Evolutionary conservation across 139 green algal species (phyloP).

Genomic region (Coelastrella sp.): DNA sequence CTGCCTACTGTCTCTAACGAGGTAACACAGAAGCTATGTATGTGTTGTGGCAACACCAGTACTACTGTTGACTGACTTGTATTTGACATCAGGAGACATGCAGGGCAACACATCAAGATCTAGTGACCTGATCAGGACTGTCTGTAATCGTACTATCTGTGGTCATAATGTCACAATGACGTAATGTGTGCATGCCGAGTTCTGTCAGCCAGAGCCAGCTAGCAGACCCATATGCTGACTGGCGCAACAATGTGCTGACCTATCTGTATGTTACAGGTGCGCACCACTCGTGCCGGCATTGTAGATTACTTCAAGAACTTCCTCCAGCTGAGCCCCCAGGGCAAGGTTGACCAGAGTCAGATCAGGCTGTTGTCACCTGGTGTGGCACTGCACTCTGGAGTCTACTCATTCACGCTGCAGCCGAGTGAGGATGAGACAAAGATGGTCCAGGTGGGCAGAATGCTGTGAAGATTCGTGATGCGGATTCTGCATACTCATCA

Average conservation of each 20-base stretch:
- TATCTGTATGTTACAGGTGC: conserved; percentile 19
- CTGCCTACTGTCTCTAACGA: conserved; percentile 50
- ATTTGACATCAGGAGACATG: neutral
- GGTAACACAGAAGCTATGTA: neutral
- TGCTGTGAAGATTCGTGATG: too few relatives aligned
- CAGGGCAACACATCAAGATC: too few relatives aligned
- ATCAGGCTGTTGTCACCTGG: conserved; percentile 31
- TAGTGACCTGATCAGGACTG: too few relatives aligned
- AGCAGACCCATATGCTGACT: too few relatives aligned
- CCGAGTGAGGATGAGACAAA: conserved; percentile 5
- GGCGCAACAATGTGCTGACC: neutral
- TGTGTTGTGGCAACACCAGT: neutral
- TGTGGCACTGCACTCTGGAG: conserved; percentile 40
- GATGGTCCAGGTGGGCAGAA: conserved; percentile 15
- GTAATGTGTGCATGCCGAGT: too few relatives aligned
- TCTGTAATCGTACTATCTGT: too few relatives aligned
- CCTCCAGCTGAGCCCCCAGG: conserved; percentile 27
- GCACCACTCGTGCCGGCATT: conserved; percentile 26
- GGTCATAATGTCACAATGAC: too few relatives aligned
- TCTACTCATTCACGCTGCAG: conserved; percentile 42
- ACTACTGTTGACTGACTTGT: neutral
- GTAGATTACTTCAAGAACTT: conserved; percentile 47
- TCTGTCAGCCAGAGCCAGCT: too few relatives aligned
- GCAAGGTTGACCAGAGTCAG: conserved; percentile 41
- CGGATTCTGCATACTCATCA: neutral